Percentiles rank a stretch among this genome's conserved stretches.
Conservation (phyloP, 1,284 basidiomycete genomes). For the Baeospora myosura region DNA sequence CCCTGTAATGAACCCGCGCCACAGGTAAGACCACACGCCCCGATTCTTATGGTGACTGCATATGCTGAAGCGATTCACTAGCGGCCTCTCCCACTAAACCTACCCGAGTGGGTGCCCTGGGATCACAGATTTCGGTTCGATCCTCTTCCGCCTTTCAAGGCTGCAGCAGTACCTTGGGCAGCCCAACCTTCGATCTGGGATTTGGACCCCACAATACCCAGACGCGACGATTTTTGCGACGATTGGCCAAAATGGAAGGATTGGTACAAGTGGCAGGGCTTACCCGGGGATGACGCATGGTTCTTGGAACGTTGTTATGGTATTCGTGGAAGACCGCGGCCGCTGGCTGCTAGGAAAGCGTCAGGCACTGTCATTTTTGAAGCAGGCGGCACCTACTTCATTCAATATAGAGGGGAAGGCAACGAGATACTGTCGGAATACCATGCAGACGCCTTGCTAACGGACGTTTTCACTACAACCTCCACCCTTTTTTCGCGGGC, state of each 20-base stretch:
- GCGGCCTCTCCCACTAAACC: background rate
- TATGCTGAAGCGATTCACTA: background rate
- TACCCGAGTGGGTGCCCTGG: too few species aligned
- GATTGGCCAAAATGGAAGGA: background rate
- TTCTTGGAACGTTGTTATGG: slow-evolving; percentile 7
- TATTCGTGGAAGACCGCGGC: slow-evolving; percentile 29
- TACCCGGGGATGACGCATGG: slow-evolving; percentile 4
- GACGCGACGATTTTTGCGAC: background rate
- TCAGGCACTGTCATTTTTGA: too few species aligned
- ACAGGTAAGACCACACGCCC: background rate
- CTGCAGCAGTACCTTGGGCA: background rate
- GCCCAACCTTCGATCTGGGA: background rate
- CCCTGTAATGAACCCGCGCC: background rate
- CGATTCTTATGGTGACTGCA: background rate
- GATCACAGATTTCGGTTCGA: too few species aligned
- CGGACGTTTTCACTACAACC: too few species aligned
- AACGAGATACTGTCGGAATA: too few species aligned
- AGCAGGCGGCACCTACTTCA: too few species aligned
- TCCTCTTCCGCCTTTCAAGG: too few species aligned
- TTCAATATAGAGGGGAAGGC: too few species aligned
- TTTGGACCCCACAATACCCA: background rate
- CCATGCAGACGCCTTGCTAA: too few species aligned
- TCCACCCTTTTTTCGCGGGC: too few species aligned
- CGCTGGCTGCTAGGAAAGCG: too few species aligned
- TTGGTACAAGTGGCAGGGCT: slow-evolving; percentile 6